Base-by-base conservation (phyloP, 1,284 basidiomycete genomes). In the Ustilago vetiveriae region DNA sequence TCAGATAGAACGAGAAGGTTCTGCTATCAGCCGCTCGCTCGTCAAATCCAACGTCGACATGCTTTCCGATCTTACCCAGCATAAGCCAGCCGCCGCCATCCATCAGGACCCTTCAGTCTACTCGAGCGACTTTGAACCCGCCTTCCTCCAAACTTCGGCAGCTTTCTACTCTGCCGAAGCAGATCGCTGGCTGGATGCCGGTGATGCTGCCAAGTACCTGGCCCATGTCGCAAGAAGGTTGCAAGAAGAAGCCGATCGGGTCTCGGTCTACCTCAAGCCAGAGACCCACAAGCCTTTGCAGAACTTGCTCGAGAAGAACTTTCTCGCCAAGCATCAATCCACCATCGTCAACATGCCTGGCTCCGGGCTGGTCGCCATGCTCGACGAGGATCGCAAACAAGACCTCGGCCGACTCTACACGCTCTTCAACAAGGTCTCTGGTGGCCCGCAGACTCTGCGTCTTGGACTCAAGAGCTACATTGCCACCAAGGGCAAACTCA, bases 41-140 rank as follows among this genome's bases (percentile, higher is more conserved):
- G 88, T 98, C 57, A 91, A 92, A 90, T 74, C 72, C 74, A 93
- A 90, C 64, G 89, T 96, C 35, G 92, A 95, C 55, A 90, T 98
- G 60, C 87, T 97, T 41, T 84, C 90, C 47, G 86, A 88, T 54
- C 86, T 95, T 29, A 84, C 85, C 2, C 86, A 87, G 26, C 73
- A 72, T 21, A 53, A 53, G 30, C 58, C 49, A 6, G 62, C 55
- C 45, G 30, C 49, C 7, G 27, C 64, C 0, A 19, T 43, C 39
- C 37, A 47, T 13, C 51, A 62, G 29, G 54, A 65, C 14, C 76
- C 80, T 41, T 89, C 88, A 0, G 88, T 98, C 7, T 99, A 98
- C 84, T 88, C 89, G 70, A 86, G 87, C 51, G 90, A 93, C 76
- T 86, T 98, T 49, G 94, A 98, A 82, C 91, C 92, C 0, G 86